Evolutionary conservation across 2,329 filamentous ascomycete species (phyloP).

Genomic region (Ceratocystis variospora): DNA sequence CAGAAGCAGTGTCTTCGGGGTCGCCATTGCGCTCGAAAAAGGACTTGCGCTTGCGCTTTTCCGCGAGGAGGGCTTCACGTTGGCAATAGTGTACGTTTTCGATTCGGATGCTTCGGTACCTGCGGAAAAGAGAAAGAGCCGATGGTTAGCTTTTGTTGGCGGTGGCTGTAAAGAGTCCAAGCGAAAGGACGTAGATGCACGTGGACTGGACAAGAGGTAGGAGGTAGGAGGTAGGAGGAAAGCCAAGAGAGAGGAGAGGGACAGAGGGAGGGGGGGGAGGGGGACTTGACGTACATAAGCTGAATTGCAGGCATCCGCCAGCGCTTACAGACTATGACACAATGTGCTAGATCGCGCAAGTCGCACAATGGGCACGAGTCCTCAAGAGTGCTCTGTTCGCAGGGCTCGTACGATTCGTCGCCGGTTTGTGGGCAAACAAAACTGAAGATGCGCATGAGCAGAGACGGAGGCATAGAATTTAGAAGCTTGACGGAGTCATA

Average conservation of each 20-base stretch:
- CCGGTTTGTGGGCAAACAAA: constrained; percentile 70
- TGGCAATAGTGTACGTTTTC: constrained; percentile 91
- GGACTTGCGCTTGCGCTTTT: constrained; percentile 60
- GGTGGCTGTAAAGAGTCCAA: too few species aligned
- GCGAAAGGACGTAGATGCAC: too few species aligned
- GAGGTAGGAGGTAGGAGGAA: not conserved
- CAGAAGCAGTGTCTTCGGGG: constrained; percentile 64
- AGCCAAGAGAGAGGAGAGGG: not conserved
- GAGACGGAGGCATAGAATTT: constrained; percentile 46
- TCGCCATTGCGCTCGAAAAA: constrained; percentile 65
- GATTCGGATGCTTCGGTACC: constrained; percentile 80
- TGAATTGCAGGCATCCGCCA: constrained; percentile 48
- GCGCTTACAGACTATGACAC: constrained; percentile 55
- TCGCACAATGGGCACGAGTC: constrained; percentile 89
- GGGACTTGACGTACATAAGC: constrained; percentile 43
- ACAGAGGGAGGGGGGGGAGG: not conserved
- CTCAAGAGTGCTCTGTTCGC: constrained; percentile 64
- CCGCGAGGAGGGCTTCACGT: constrained; percentile 66
- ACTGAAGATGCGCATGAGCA: constrained; percentile 65
- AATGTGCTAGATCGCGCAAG: constrained; percentile 73
- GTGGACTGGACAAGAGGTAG: not conserved
- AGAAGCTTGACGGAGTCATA: constrained; percentile 32
- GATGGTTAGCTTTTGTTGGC: not conserved
- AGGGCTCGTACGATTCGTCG: constrained; percentile 67
- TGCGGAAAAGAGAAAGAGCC: constrained; percentile 27